A percentile compares a stretch with the other conserved stretches of the same genome.
phyloP scores from a whole-genome alignment of 2,329 filamentous ascomycete species.

The Neonectria punicea region DNA sequence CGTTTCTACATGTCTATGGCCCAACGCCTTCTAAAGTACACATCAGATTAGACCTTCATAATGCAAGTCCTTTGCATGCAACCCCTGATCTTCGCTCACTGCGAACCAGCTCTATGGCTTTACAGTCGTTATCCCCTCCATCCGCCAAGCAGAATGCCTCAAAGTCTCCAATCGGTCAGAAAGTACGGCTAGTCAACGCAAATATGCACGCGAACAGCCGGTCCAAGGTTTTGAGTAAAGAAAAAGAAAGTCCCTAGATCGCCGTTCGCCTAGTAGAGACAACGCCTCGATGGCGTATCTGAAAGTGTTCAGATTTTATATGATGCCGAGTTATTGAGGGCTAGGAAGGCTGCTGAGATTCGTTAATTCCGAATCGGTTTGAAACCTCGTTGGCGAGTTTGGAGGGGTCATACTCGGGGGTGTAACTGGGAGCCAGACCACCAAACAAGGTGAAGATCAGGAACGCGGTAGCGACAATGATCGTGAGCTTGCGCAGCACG shows the following conservation, averaged over 20 bases:
- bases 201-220: conserved; percentile 41
- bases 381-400: conserved; percentile 61
- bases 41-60: conserved; percentile 54
- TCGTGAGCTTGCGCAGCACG: conserved; percentile 78
- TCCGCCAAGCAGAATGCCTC: conserved; percentile 44
- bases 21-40: conserved; percentile 56
- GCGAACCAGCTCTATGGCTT: conserved; percentile 52
- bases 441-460: conserved; percentile 77
- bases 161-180: conserved; percentile 47
- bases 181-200: conserved; percentile 37
- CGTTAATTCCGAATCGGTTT: conserved; percentile 58
- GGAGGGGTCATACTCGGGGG: conserved; percentile 63
- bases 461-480: conserved; percentile 72
- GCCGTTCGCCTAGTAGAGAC: conserved; percentile 45
- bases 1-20: conserved; percentile 55
- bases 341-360: conserved; percentile 34
- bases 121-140: conserved; percentile 45
- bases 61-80: conserved; percentile 48
- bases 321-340: conserved; percentile 26
- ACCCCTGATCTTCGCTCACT: conserved; percentile 49
- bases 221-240: conserved; percentile 34
- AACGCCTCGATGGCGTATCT: conserved; percentile 35
- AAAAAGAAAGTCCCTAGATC: conserved; percentile 45
- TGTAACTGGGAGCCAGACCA: conserved; percentile 71
- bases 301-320: conserved; percentile 29